These are phyloP conservation scores for Perilla frutescens DNA, from an alignment of 257 asterid species.

Conservation along the genomic window DNA sequence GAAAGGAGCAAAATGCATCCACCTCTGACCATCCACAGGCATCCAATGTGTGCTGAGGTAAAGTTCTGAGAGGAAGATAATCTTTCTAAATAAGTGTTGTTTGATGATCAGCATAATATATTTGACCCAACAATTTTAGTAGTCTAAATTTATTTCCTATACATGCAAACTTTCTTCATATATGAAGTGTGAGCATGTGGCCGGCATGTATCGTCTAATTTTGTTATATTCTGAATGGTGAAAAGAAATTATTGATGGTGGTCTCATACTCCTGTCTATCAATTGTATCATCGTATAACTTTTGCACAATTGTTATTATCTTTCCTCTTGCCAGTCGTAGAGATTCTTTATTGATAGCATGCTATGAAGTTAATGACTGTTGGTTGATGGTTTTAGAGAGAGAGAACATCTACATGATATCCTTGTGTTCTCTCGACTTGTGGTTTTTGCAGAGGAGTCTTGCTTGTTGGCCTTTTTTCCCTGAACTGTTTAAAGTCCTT, in stretches of 20 bases:
- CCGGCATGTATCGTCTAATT: neutral
- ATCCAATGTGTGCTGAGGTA: conserved; percentile 85
- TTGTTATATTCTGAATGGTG: neutral
- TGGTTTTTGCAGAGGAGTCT: neutral
- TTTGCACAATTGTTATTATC: neutral
- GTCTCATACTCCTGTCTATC: neutral
- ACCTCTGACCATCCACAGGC: conserved; percentile 73
- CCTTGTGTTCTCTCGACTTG: neutral
- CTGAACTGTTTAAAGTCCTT: neutral
- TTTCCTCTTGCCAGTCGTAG: neutral
- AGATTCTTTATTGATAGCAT: neutral
- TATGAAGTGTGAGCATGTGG: neutral
- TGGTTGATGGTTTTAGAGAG: neutral
- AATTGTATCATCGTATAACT: neutral
- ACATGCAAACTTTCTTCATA: neutral
- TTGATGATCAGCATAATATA: conserved; percentile 3
- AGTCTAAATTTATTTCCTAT: neutral
- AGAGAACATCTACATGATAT: neutral
- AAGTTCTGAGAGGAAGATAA: conserved; percentile 30
- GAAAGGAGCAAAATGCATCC: conserved; percentile 69
- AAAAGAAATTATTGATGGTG: neutral
- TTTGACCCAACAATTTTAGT: neutral
- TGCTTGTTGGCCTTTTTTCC: neutral
- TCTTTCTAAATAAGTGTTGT: neutral
- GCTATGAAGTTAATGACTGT: conserved; percentile 12